Evolutionary conservation across 345 rosid species (phyloP), one percentile per base, ranked within the genome.

Genomic region (Populus pruinosa): DNA sequence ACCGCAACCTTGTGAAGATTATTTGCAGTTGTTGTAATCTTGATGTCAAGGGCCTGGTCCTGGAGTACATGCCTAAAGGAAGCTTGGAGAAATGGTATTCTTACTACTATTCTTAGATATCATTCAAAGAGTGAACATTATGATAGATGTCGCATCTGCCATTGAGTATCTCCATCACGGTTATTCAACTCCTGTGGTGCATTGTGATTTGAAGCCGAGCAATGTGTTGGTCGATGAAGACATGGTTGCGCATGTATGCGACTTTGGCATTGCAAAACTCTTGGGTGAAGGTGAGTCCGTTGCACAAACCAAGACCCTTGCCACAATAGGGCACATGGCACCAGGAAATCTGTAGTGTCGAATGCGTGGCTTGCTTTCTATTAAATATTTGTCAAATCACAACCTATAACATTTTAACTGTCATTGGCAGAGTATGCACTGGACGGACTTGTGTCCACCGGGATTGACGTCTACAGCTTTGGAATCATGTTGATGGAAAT

Each of bases 1-100:
- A 71, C 23, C 75, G 75, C 56, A 39, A 73, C 14, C 77, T 63
- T n/a, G 77, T 63, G 23, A 74, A 74, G 44, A 64, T 74, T n/a
- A 39, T 72, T 8, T 39, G 56, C 12, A 23, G 77, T 41, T 62
- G 77, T 38, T 74, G 27, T 39, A 74, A 27, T 25, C 53, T 16
- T 43, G 59, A 62, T 0, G 18, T 74, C 39, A 74, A 63, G 14
- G 77, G 59, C 10, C 8, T 74, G 16, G 56, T 74, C 14, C 36
- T 74, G 56, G 69, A 74, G 56, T 63, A 39, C 69, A 74, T 74
- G 73, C 38, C 73, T 5, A 47, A 47, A n/a, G 73, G 59, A 16
- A 70, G 38, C 43, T 29, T 71, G 27, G 63, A 49, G 43, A 71
- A 71, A 49, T 71, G 62, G 74, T 50, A 47, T 0, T 47, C 62